These are phyloP conservation scores for Termitomyces titanicus DNA, from an alignment of 768 basidiomycete genomes.

Conservation along the genomic window DNA sequence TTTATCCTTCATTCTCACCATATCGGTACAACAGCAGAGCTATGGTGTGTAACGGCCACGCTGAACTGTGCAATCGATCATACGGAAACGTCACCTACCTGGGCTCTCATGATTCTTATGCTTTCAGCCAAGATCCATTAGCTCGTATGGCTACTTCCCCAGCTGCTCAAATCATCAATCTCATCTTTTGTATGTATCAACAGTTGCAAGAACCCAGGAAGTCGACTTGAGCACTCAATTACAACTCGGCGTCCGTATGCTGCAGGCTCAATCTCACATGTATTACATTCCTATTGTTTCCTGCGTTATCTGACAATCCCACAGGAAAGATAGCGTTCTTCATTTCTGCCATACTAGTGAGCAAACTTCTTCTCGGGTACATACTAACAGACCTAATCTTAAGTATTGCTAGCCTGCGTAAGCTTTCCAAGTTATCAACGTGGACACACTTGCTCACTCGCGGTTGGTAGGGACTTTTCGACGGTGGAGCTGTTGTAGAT, in stretches of 20 bases:
- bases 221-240: slow-evolving; percentile 31
- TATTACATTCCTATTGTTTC: neutral
- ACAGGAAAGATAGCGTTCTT: slow-evolving; percentile 32
- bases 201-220: slow-evolving; percentile 39
- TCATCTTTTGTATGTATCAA: neutral
- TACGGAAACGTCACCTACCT: slow-evolving; percentile 51
- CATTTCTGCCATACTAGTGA: slow-evolving; percentile 69
- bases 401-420: slow-evolving; percentile 30
- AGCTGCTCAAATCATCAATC: neutral
- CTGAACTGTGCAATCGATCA: slow-evolving; percentile 54
- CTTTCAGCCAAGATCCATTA: slow-evolving; percentile 43
- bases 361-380: neutral
- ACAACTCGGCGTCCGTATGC: slow-evolving; percentile 12
- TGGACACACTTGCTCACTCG: neutral
- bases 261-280: slow-evolving; percentile 27
- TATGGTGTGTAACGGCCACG: slow-evolving; percentile 60
- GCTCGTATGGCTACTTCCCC: slow-evolving; percentile 28
- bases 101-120: slow-evolving; percentile 58
- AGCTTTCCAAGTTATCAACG: slow-evolving; percentile 1
- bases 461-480: slow-evolving; percentile 37
- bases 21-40: slow-evolving; percentile 22
- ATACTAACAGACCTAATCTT: neutral
- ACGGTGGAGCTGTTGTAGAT: slow-evolving; percentile 45
- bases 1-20: too few relatives aligned
- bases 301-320: neutral